Conservation (phyloP, 257 asterid species). For the Euphrasia confusa region DNA sequence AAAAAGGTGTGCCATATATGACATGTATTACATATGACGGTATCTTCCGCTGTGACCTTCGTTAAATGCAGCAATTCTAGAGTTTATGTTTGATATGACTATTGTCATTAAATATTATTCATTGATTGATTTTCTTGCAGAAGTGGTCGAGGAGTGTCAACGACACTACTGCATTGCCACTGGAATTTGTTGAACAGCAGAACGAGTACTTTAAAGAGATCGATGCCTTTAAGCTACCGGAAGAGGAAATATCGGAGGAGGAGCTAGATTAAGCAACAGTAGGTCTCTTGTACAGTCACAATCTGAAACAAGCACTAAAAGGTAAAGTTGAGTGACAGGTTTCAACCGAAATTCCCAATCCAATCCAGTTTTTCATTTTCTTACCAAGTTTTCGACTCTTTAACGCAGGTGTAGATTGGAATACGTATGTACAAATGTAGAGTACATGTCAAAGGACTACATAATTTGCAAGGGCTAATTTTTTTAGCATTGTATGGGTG, state of each 20-base stretch:
- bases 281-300: slow-evolving; percentile 37
- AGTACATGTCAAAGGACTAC: not conserved
- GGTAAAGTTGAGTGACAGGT: not conserved
- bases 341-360: not conserved
- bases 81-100: not conserved
- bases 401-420: slow-evolving; percentile 14
- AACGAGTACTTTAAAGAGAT: slow-evolving; percentile 63
- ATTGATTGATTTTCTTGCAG: slow-evolving; percentile 39
- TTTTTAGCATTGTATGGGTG: not conserved
- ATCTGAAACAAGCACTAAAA: slow-evolving; percentile 7
- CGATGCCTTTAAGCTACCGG: slow-evolving; percentile 66
- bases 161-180: slow-evolving; percentile 31
- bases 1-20: slow-evolving; percentile 43
- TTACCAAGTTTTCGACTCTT: not conserved
- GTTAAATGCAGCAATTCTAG: not conserved
- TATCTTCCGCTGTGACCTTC: too few species aligned
- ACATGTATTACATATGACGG: too few species aligned
- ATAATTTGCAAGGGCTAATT: slow-evolving; percentile 2
- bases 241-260: slow-evolving; percentile 52
- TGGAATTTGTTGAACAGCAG: slow-evolving; percentile 50
- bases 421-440: not conserved
- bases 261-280: slow-evolving; percentile 39
- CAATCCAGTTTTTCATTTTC: not conserved
- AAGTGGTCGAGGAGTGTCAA: slow-evolving; percentile 25
- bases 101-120: not conserved